These are phyloP conservation scores for Solanum sejunctum DNA, from an alignment of 257 asterid species.

Conservation along the genomic window DNA sequence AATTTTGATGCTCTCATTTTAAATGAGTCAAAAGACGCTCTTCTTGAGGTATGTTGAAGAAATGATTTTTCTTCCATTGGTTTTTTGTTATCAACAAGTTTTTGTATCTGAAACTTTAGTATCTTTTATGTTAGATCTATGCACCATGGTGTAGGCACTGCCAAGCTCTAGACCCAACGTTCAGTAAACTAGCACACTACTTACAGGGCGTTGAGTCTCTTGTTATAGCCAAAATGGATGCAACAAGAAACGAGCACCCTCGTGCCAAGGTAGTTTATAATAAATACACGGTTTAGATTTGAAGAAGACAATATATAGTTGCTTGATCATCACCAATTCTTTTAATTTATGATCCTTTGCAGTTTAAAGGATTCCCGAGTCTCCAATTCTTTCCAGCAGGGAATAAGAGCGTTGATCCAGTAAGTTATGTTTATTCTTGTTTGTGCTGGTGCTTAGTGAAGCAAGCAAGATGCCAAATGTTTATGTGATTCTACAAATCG, in stretches of 20 bases:
- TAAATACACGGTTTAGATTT: background rate
- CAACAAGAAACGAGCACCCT: slow-evolving; percentile 90
- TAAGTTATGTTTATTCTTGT: slow-evolving; percentile 23
- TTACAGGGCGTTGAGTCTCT: slow-evolving; percentile 45
- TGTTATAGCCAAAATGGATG: slow-evolving; percentile 85
- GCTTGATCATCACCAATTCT: background rate
- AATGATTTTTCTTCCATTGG: background rate
- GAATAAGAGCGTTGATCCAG: slow-evolving; percentile 72
- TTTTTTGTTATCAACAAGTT: background rate
- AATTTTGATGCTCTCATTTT: slow-evolving; percentile 19
- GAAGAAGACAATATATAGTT: background rate
- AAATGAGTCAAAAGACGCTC: slow-evolving; percentile 86
- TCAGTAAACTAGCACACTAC: slow-evolving; percentile 81
- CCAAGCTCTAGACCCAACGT: slow-evolving; percentile 82
- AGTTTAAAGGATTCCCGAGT: slow-evolving; percentile 93
- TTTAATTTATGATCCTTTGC: slow-evolving; percentile 1
- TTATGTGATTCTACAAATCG: background rate
- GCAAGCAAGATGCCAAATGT: background rate
- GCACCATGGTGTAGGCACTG: slow-evolving; percentile 99
- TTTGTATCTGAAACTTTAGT: background rate
- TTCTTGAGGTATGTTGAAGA: slow-evolving; percentile 63
- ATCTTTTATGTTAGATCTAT: slow-evolving; percentile 37
- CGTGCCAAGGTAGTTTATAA: slow-evolving; percentile 41
- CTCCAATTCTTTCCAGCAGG: slow-evolving; percentile 87
- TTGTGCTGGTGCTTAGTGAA: background rate